These are phyloP conservation scores for Neofusicoccum kwambonambiense DNA, from an alignment of 2,329 filamentous ascomycete species.

Conservation along the genomic window DNA sequence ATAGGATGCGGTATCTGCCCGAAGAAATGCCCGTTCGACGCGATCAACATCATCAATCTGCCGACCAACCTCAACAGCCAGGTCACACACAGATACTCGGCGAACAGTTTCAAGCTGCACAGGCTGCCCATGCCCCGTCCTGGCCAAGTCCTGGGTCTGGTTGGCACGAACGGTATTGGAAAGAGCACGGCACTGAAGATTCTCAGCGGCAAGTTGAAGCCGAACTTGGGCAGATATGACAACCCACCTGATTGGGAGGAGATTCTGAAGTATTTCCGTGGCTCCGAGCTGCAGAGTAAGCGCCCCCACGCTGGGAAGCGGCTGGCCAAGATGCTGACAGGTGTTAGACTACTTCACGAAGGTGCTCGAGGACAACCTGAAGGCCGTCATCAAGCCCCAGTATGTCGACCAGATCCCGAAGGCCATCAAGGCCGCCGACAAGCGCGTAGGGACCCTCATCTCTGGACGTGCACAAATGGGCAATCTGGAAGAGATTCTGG, in stretches of 20 bases:
- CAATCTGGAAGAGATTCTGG: slow-evolving; percentile 78
- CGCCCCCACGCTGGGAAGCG: slow-evolving; percentile 16
- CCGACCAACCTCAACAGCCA: slow-evolving; percentile 98
- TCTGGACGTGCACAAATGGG: slow-evolving; percentile 72
- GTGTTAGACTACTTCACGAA: slow-evolving; percentile 92
- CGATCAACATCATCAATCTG: slow-evolving; percentile 99
- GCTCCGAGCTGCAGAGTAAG: slow-evolving; percentile 93
- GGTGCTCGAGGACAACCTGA: slow-evolving; percentile 92
- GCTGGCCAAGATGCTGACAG: slow-evolving; percentile 22
- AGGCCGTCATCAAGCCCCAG: slow-evolving; percentile 98
- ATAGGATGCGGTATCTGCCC: slow-evolving; percentile 99
- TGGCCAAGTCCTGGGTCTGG: slow-evolving; percentile 91
- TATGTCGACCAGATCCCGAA: slow-evolving; percentile 98
- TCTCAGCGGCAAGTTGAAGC: slow-evolving; percentile 96
- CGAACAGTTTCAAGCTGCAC: slow-evolving; percentile 99
- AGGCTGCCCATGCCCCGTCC: slow-evolving; percentile 93
- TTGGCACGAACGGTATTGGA: slow-evolving; percentile 99
- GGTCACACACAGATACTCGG: slow-evolving; percentile 97
- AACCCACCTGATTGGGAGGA: slow-evolving; percentile 99
- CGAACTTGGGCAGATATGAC: slow-evolving; percentile 90
- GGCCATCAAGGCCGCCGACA: slow-evolving; percentile 79
- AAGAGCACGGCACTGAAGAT: slow-evolving; percentile 99
- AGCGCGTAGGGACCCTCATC: slow-evolving; percentile 76
- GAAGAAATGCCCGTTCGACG: slow-evolving; percentile 98
- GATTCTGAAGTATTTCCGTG: slow-evolving; percentile 96